Evolutionary conservation across 805 yeast species (phyloP), one percentile per base, ranked within the genome.

Genomic region (Wickerhamomyces ciferrii): DNA sequence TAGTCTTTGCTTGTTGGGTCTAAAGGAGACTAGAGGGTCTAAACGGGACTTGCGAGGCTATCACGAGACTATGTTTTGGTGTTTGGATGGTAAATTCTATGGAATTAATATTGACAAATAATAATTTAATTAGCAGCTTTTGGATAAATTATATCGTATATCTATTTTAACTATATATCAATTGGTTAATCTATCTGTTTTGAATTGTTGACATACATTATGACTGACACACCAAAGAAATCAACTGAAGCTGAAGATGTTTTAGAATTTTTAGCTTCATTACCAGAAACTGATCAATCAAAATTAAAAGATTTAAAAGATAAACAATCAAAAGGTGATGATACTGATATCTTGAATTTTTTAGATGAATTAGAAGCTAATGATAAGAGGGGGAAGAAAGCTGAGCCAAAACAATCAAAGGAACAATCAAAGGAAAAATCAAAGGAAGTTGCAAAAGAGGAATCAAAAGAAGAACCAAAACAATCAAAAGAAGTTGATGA

Each of bases 201-300:
- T 8, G n/a, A n/a, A n/a, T n/a, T n/a, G n/a, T n/a, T n/a, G n/a
- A 23, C 8, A 23, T 19, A 4, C 23, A 47, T 21, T 13, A 57
- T 53, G 58, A 41, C 56, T 4, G 37, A 51, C 2, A 53, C 56
- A 3, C 60, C 61, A 32, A 59, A 58, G 53, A 69, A 66, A 46
- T 56, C 72, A 5, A 70, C 72, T 18, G 84, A 82, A 48, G 81
- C 83, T 21, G 87, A 84, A 52, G 92, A 86, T 55, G 92, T 87
- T 5, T 72, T 87, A 45, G 92, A 86, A 52, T 87, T 87, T 59
- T 72, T 87, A 54, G 89, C 85, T 58, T 84, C 91, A 1, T 74
- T 89, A 42, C 94, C 95, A 3, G 89, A 83, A 24, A 58, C 53
- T 31, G 57, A 58, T 42, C 15, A 11, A 49, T 48, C 35, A 62